These are phyloP conservation scores for Bruguiera hainesii DNA, from an alignment of 441 rosid genomes.

Conservation along the genomic window DNA sequence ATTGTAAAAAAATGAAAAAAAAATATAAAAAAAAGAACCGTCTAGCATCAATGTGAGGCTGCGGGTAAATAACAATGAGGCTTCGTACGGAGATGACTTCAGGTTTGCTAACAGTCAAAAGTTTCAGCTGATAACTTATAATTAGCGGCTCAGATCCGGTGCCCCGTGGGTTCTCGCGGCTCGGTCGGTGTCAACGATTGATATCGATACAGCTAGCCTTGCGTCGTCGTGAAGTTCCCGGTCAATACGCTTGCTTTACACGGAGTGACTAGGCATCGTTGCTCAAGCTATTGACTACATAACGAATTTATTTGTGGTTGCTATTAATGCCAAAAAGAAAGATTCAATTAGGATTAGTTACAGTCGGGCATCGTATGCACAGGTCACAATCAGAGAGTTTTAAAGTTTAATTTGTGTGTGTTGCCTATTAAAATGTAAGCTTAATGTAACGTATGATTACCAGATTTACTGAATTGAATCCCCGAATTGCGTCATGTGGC, in stretches of 20 bases:
- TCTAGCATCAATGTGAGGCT: neutral
- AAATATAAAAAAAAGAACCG: neutral
- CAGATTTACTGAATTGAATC: too few relatives aligned
- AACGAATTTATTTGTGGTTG: too few relatives aligned
- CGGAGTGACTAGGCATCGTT: constrained; percentile 13
- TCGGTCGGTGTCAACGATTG: too few relatives aligned
- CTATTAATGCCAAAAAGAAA: too few relatives aligned
- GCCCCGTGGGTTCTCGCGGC: neutral
- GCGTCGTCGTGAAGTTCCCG: constrained; percentile 22
- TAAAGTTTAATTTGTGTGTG: too few relatives aligned
- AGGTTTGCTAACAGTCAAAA: neutral
- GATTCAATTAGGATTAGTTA: too few relatives aligned
- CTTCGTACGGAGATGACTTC: neutral
- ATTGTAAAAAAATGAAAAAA: neutral
- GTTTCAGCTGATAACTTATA: neutral
- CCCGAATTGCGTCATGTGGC: too few relatives aligned
- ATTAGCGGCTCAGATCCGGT: neutral
- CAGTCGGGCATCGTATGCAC: too few relatives aligned
- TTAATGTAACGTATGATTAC: too few relatives aligned
- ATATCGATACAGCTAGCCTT: too few relatives aligned
- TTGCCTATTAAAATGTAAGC: too few relatives aligned
- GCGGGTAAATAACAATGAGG: neutral
- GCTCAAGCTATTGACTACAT: constrained; percentile 32
- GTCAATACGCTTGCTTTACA: constrained; percentile 38
- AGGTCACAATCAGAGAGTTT: too few relatives aligned